phyloP scores from a whole-genome alignment of 768 basidiomycete species.

The Termitomyces sp. region DNA sequence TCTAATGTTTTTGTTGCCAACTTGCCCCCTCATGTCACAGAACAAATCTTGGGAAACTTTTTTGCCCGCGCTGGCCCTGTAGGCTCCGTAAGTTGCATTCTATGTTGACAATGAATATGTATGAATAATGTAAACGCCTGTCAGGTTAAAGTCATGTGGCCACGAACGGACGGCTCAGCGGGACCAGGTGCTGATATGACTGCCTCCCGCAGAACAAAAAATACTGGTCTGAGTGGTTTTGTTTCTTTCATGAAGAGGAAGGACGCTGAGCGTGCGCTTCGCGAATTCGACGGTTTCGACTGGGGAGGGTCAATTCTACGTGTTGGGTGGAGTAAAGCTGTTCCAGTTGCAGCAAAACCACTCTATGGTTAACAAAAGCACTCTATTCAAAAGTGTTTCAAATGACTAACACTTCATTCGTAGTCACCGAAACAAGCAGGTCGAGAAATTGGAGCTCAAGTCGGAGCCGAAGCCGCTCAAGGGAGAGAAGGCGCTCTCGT shows the following conservation, averaged over 20 bases:
- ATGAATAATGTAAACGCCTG: background rate
- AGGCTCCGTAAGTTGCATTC: conserved; percentile 59
- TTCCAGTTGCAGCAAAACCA: conserved; percentile 75
- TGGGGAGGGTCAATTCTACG: conserved; percentile 90
- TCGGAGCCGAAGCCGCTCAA: conserved; percentile 33
- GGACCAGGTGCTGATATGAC: conserved; percentile 80
- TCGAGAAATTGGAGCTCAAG: conserved; percentile 8
- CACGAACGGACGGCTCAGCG: conserved; percentile 68
- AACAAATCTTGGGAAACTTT: conserved; percentile 80
- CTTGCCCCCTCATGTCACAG: conserved; percentile 82
- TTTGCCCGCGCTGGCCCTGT: conserved; percentile 94
- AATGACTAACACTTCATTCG: background rate
- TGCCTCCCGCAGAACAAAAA: conserved; percentile 63
- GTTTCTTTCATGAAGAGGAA: conserved; percentile 94
- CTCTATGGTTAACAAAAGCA: conserved; percentile 63
- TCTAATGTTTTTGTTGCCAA: conserved; percentile 97
- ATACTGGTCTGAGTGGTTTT: conserved; percentile 85
- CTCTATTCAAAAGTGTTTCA: background rate
- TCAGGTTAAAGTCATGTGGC: conserved; percentile 98
- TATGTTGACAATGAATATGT: background rate
- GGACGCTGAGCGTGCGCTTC: conserved; percentile 86
- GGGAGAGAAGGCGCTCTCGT: conserved; percentile 36
- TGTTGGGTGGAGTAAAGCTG: conserved; percentile 97
- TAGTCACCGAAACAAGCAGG: conserved; percentile 16
- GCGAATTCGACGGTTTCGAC: conserved; percentile 88